Base-by-base conservation (phyloP, 352 stramenopile genomes). In the Pythium biforme region DNA sequence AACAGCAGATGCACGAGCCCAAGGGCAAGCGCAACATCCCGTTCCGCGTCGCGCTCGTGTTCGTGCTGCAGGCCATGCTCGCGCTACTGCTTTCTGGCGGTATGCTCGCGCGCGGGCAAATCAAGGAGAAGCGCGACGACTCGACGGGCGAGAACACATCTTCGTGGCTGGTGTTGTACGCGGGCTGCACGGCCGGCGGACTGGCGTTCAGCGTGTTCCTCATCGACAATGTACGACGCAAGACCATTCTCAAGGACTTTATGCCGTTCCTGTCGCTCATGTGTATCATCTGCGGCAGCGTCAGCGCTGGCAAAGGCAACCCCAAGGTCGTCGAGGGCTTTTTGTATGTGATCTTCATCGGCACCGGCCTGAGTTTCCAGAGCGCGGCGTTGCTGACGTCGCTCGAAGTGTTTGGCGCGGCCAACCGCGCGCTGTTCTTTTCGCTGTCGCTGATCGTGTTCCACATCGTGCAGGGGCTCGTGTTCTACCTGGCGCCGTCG, bases 191-290 rank as follows among this genome's bases (percentile, higher is more conserved):
- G 1, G 70, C 74, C 6, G 62, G 76, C 3, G 86, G 86, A 29
- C 71, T 88, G 11, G 72, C 69, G 34, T 90, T 94, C 40, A 85
- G 84, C 40, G 86, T 86, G 57, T 90, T 93, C 53, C 72, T 90
- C 34, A 77, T 94, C 48, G 86, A 93, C 64, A 90, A 87, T 39
- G 83, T 95, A 53, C 79, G 85, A n/a, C 82, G 86, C 51, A 94
- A 95, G 70, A 95, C 86, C 19, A 89, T 95, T n/a, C 60, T 95
- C 45, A 95, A 95, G 64, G 86, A 95, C 57, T 90, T 94, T 29
- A 53, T 94, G 57, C 84, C 84, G 29, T 90, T 92, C 50, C 70
- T 92, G 23, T 66, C 79, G 25, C 57, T 89, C 20, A 54, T 92
- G 55, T 82, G 74, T 8, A 75, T 92, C 46, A 79, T 83, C 22